Percentiles rank a stretch among this genome's conserved stretches.
Conservation (phyloP, 2,329 filamentous ascomycete species). For the Venturia pyrina region DNA sequence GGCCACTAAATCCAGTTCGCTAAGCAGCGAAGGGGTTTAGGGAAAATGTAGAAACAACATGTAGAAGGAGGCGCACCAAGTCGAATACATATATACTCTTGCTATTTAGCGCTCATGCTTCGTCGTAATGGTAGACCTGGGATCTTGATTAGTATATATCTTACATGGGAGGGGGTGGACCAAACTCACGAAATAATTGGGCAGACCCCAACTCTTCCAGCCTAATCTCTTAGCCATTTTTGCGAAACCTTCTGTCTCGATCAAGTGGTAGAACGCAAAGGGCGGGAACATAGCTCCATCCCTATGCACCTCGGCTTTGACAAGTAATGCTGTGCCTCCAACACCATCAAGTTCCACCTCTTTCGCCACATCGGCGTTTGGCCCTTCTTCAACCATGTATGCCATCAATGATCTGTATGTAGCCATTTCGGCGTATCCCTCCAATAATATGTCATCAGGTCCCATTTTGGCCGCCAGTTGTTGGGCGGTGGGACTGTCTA, state of each 20-base stretch:
- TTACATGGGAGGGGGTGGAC: neutral
- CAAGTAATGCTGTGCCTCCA: constrained; percentile 81
- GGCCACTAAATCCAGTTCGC: neutral
- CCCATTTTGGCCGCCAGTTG: constrained; percentile 71
- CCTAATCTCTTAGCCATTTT: constrained; percentile 90
- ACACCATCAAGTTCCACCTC: constrained; percentile 82
- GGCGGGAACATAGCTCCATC: constrained; percentile 98
- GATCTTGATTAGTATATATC: neutral
- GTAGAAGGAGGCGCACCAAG: neutral
- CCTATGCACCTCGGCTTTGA: constrained; percentile 93
- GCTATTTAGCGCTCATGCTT: constrained; percentile 27
- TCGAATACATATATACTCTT: constrained; percentile 30
- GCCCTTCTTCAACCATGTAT: constrained; percentile 54
- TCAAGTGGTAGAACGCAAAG: constrained; percentile 91
- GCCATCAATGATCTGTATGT: constrained; percentile 92
- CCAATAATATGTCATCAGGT: constrained; percentile 82
- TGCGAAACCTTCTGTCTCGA: constrained; percentile 96
- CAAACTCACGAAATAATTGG: constrained; percentile 84
- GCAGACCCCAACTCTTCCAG: constrained; percentile 77
- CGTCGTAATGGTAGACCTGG: constrained; percentile 84
- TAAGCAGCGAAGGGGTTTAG: neutral
- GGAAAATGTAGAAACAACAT: neutral
- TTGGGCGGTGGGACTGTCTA: constrained; percentile 73
- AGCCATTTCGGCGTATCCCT: constrained; percentile 87
- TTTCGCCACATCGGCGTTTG: constrained; percentile 40